phyloP scores from a whole-genome alignment of 129 eudicot genomes.

The Heracleum sosnowskyi region DNA sequence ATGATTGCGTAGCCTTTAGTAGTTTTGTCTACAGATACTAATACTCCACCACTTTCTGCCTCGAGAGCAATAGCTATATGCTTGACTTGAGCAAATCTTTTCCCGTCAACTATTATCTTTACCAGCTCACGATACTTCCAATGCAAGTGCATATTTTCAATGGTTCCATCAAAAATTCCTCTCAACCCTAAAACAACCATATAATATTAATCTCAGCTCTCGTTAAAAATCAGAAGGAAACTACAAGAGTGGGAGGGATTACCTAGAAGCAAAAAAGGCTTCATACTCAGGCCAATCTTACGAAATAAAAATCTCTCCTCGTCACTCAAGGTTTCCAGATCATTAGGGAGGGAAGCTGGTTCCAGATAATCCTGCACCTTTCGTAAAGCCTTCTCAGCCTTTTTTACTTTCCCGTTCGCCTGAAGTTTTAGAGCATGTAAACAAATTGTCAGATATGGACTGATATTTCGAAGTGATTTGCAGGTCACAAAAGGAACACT shows the following conservation, averaged over 20 bases:
- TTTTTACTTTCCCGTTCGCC: constrained; percentile 68
- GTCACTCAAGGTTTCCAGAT: constrained; percentile 70
- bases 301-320: constrained; percentile 87
- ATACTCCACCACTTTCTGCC: constrained; percentile 97
- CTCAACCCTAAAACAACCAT: constrained; percentile 51
- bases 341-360: constrained; percentile 69
- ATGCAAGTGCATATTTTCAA: constrained; percentile 90
- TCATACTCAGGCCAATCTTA: constrained; percentile 92
- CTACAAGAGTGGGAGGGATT: constrained; percentile 16
- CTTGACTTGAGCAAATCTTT: constrained; percentile 57
- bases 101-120: constrained; percentile 67
- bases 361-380: constrained; percentile 56
- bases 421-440: constrained; percentile 13
- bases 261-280: constrained; percentile 82
- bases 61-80: constrained; percentile 80
- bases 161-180: constrained; percentile 83
- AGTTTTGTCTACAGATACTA: constrained; percentile 78
- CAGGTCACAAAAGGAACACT: neutral
- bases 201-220: neutral
- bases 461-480: neutral
- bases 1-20: constrained; percentile 72
- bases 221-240: neutral
- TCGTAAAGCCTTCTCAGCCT: constrained; percentile 62
- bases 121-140: constrained; percentile 96
- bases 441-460: neutral